Percentiles rank a stretch among this genome's conserved stretches.
Conservation (phyloP, 2,329 filamentous ascomycete genomes). For the Erysiphe pisi region DNA sequence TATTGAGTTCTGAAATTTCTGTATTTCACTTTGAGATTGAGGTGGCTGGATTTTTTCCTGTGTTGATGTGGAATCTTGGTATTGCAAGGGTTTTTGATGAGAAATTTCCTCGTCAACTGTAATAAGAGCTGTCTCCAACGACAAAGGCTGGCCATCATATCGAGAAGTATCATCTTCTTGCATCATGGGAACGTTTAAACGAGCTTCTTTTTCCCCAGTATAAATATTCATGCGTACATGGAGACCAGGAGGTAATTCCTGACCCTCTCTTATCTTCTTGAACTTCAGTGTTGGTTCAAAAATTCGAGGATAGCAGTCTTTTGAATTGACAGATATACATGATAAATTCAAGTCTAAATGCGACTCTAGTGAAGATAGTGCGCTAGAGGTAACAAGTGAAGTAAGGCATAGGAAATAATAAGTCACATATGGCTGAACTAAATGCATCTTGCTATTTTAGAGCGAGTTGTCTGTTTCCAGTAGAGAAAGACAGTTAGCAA, state of each 20-base stretch:
- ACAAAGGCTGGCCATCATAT: too few relatives aligned
- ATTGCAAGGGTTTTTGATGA: neutral
- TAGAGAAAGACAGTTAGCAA: too few relatives aligned
- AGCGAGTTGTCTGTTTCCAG: too few relatives aligned
- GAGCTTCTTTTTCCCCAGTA: constrained; percentile 54
- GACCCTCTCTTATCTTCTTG: constrained; percentile 51
- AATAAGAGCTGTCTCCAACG: too few relatives aligned
- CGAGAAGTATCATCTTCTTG: constrained; percentile 41
- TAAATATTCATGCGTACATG: constrained; percentile 56
- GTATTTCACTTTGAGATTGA: constrained; percentile 42
- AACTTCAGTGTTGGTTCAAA: constrained; percentile 57
- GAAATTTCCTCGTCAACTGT: constrained; percentile 34
- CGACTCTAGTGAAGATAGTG: constrained; percentile 30
- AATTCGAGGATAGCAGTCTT: constrained; percentile 55
- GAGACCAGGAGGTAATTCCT: constrained; percentile 53
- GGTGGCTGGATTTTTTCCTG: constrained; percentile 48
- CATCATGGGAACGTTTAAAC: constrained; percentile 48
- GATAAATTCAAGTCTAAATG: constrained; percentile 46
- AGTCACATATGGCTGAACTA: too few relatives aligned
- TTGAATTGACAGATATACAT: constrained; percentile 49
- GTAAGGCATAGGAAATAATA: neutral
- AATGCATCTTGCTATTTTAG: too few relatives aligned
- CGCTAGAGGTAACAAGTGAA: neutral
- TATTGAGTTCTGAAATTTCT: constrained; percentile 39
- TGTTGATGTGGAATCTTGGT: constrained; percentile 31